Evolutionary conservation across 805 yeast genomes (phyloP).

Genomic region (Ogataea degrootiae): DNA sequence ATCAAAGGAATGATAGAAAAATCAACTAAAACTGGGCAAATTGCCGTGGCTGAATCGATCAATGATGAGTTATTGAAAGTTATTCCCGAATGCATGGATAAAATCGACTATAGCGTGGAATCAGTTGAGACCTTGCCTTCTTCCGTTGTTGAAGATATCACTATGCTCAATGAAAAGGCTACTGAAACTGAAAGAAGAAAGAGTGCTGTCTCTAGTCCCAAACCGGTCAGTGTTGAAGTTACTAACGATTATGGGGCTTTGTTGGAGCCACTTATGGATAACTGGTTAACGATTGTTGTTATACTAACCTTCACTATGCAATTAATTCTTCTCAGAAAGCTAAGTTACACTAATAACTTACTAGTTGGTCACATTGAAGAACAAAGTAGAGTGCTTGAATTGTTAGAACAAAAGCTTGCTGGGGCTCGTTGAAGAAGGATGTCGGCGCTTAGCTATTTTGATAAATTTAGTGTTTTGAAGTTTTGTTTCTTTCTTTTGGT

Average conservation of each 20-base stretch:
- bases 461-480: too few relatives aligned
- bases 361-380: slow-evolving; percentile 1
- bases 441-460: too few relatives aligned
- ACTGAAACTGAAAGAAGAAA: neutral
- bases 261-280: slow-evolving; percentile 5
- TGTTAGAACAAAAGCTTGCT: neutral
- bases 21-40: slow-evolving; percentile 78
- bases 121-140: neutral
- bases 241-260: slow-evolving; percentile 2
- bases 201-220: neutral
- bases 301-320: slow-evolving; percentile 6
- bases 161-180: neutral
- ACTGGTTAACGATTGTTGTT: slow-evolving; percentile 8
- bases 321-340: slow-evolving; percentile 2
- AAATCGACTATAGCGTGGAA: neutral
- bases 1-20: slow-evolving; percentile 84
- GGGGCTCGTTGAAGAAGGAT: too few relatives aligned
- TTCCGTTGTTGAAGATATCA: too few relatives aligned
- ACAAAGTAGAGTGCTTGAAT: neutral
- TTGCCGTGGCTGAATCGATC: slow-evolving; percentile 47
- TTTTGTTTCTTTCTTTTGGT: too few relatives aligned
- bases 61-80: slow-evolving; percentile 19
- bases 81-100: slow-evolving; percentile 8
- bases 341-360: slow-evolving; percentile 1
- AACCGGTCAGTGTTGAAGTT: neutral